Conservation (phyloP, 2,329 filamentous ascomycete species). For the Pseudogymnoascus sp. region DNA sequence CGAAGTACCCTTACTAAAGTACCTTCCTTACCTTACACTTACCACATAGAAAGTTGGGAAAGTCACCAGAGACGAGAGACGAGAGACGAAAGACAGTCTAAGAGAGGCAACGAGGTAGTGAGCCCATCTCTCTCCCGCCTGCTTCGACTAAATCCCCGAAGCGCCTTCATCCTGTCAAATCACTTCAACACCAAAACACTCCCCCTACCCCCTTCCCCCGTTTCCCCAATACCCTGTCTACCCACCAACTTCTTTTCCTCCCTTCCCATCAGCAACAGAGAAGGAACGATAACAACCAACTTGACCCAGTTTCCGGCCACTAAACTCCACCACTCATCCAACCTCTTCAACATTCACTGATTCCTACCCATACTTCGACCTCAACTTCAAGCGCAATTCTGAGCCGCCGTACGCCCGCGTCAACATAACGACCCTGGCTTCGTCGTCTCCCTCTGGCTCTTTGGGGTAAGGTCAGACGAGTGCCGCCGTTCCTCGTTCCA, state of each 20-base stretch:
- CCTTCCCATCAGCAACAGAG: background rate
- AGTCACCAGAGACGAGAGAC: background rate
- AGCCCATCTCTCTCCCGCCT: background rate
- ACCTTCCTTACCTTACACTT: background rate
- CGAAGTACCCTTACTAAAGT: background rate
- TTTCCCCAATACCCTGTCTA: background rate
- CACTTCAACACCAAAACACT: background rate
- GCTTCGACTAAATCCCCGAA: background rate
- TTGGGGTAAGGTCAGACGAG: background rate
- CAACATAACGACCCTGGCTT: background rate
- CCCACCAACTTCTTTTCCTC: background rate
- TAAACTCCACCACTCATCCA: background rate
- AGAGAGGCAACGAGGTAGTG: background rate
- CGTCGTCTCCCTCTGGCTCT: background rate
- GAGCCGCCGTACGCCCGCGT: background rate
- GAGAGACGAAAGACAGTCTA: background rate
- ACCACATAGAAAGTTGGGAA: background rate
- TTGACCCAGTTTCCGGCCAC: background rate
- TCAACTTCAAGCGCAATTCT: background rate
- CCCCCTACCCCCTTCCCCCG: background rate
- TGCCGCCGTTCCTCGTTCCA: background rate
- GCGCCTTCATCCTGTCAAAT: background rate
- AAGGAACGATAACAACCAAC: background rate
- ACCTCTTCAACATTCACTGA: background rate
- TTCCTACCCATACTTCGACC: background rate